Evolutionary conservation across 768 basidiomycete genomes (phyloP).

Genomic region (Termitomyces titanicus): DNA sequence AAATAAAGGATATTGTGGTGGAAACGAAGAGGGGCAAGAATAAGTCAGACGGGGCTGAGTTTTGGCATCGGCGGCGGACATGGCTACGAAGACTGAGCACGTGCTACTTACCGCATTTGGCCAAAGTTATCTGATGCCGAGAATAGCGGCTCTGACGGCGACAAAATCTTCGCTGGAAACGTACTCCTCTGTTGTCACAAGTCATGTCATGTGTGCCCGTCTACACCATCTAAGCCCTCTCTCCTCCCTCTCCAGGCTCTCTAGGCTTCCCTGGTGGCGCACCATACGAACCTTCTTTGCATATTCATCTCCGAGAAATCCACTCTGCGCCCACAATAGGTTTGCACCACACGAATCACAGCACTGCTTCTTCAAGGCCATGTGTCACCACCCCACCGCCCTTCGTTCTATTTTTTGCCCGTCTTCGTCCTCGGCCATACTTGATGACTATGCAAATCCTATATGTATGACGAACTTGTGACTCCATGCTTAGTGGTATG

Average conservation of each 20-base stretch:
- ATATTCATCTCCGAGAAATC: not conserved
- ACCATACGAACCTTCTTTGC: not conserved
- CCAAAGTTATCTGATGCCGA: slow-evolving; percentile 3
- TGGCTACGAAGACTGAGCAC: not conserved
- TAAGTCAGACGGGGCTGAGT: too few species aligned
- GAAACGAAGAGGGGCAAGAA: not conserved
- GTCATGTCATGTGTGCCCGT: not conserved
- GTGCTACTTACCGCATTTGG: not conserved
- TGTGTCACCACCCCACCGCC: not conserved
- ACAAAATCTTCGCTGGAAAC: not conserved
- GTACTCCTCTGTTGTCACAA: not conserved
- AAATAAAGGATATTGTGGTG: not conserved
- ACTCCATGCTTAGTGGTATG: too few species aligned
- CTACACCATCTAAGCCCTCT: not conserved
- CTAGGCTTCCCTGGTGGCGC: not conserved
- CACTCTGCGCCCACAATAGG: not conserved
- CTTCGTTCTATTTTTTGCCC: not conserved
- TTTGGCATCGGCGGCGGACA: not conserved
- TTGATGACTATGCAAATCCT: too few species aligned
- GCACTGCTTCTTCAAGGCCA: not conserved
- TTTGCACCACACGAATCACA: not conserved
- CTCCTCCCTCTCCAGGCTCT: not conserved
- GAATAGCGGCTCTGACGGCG: not conserved
- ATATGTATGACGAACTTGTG: too few species aligned
- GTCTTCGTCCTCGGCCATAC: not conserved